Base-by-base conservation (phyloP, 257 asterid species). In the Solanum pinnatisectum region DNA sequence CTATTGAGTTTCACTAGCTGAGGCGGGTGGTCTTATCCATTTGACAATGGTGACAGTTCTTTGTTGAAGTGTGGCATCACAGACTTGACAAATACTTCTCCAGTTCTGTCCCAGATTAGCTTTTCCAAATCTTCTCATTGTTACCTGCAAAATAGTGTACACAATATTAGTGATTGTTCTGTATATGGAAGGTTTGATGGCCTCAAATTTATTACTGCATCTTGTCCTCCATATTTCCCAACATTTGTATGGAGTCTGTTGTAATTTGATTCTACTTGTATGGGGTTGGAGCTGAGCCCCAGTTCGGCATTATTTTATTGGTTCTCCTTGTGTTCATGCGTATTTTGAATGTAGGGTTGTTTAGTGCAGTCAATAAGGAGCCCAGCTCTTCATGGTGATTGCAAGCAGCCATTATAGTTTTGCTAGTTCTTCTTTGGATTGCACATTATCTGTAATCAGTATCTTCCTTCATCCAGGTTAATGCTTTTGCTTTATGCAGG, bases 401-500 rank as follows among this genome's bases (percentile, higher is more conserved):
- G 11, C 85, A 23, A 5, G 67, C 32, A 63, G 25, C 49, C 73
- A 70, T 83, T 87, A 49, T 30, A 6, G 11, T 81, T 81, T 81
- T 81, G 70, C 70, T 81, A 9, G 42, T 30, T 49, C 85, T 46
- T 81, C 70, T 49, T 49, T 18, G 3, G 44, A 46, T 81, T 49
- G 85, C 30, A 5, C 30, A 4, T 49, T 30, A 27, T 49, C 40
- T 18, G 15, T 46, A 25, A 46, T 40, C 6, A 46, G 16, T 49
- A 49, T 81, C 39, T 49, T 36, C 70, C 70, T 81, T 49, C 70
- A 49, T 20, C 42, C 30, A 30, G 27, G 42, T 27, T 81, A 46
- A 81, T 68, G 8, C 77, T 83, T 56, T 92, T 33, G 37, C 93
- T 32, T 56, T 52, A 65, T 87, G 86, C 87, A 97, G 99, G 98